Evolutionary conservation across 768 basidiomycete species (phyloP).

Genomic region (Termitomyces sp.): DNA sequence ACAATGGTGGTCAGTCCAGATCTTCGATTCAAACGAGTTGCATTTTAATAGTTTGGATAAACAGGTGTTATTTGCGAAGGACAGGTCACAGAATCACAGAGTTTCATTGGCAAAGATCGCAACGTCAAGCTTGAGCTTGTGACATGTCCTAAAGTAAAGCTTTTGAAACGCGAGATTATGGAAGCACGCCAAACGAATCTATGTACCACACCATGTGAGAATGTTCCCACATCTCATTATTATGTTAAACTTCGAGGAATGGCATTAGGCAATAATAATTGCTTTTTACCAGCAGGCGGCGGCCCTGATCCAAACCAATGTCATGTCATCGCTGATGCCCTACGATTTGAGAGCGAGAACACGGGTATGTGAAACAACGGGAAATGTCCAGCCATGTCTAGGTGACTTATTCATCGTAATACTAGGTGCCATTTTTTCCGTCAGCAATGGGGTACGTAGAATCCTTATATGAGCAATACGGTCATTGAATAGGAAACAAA

Average conservation of each 20-base stretch:
- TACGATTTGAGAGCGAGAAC: constrained; percentile 42
- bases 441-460: constrained; percentile 24
- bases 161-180: constrained; percentile 9
- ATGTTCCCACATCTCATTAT: not conserved
- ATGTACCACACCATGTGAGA: constrained; percentile 37
- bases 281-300: constrained; percentile 40
- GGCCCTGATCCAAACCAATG: constrained; percentile 46
- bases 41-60: not conserved
- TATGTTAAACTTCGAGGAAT: not conserved
- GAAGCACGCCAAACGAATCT: constrained; percentile 31
- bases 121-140: constrained; percentile 35
- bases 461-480: not conserved
- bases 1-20: not conserved
- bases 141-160: constrained; percentile 24
- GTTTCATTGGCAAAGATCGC: constrained; percentile 35
- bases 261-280: constrained; percentile 34
- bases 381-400: not conserved
- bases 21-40: not conserved
- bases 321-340: constrained; percentile 43
- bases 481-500: not conserved
- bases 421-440: constrained; percentile 25
- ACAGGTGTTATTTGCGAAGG: constrained; percentile 17
- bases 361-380: constrained; percentile 23
- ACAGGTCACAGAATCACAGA: constrained; percentile 20
- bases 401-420: not conserved